phyloP scores from a whole-genome alignment of 257 asterid genomes.

The Eucommia ulmoides region DNA sequence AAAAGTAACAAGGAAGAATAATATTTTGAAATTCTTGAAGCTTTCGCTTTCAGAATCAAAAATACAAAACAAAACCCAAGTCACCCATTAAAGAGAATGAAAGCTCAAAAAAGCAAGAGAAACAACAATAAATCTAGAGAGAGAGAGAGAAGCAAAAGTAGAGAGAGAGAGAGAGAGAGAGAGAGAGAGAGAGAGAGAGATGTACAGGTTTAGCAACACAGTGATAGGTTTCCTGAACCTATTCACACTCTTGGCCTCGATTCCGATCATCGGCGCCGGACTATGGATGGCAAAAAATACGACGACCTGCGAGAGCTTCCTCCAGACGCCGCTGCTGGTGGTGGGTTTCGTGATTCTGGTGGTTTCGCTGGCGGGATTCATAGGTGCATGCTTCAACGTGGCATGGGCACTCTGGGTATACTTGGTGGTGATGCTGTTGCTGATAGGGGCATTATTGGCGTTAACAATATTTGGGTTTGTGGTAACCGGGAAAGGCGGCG shows the following conservation, averaged over 20 bases:
- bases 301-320: constrained; percentile 76
- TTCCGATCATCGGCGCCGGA: constrained; percentile 95
- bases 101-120: constrained; percentile 7
- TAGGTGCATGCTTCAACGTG: constrained; percentile 85
- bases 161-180: neutral
- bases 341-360: constrained; percentile 66
- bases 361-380: constrained; percentile 75
- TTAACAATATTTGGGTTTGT: constrained; percentile 75
- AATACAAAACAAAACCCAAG: no score
- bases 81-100: constrained; percentile 4
- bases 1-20: no score
- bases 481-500: constrained; percentile 70
- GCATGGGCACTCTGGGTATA: constrained; percentile 94
- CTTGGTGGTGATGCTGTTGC: constrained; percentile 54
- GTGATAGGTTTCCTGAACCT: constrained; percentile 86
- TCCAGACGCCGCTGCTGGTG: constrained; percentile 72
- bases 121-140: constrained; percentile 1
- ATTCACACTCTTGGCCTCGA: constrained; percentile 76
- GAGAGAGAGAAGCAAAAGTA: constrained; percentile 1
- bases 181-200: constrained; percentile 5
- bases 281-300: constrained; percentile 85
- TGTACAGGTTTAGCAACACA: constrained; percentile 84
- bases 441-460: constrained; percentile 58
- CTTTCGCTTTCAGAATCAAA: no score
- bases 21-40: no score